Evolutionary conservation across 1,284 basidiomycete genomes (phyloP).

Genomic region (Exsudoporus floridanus): DNA sequence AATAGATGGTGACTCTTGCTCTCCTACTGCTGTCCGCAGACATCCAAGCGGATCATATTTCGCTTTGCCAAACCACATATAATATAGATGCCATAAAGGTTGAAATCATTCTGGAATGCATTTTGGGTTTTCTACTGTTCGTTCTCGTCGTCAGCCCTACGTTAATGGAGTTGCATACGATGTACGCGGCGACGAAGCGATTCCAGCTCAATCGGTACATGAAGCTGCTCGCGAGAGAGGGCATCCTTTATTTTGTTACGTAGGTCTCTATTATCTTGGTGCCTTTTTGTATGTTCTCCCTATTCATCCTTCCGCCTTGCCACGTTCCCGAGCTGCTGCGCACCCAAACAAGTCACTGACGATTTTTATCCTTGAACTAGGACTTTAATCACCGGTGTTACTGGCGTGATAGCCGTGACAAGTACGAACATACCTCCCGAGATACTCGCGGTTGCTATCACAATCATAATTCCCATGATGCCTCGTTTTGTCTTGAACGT

Average conservation of each 20-base stretch:
- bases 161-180: background rate
- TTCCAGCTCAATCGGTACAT: slow-evolving; percentile 9
- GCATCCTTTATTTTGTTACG: slow-evolving; percentile 7
- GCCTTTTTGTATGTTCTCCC: background rate
- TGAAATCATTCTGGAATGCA: background rate
- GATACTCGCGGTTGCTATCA: background rate
- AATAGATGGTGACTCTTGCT: background rate
- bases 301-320: no score
- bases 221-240: slow-evolving; percentile 3
- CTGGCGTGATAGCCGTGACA: no score
- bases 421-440: no score
- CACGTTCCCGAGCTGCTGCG: no score
- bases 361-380: background rate
- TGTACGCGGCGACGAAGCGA: background rate
- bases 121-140: background rate
- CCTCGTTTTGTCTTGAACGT: background rate
- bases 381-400: background rate
- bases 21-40: background rate
- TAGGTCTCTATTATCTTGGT: background rate
- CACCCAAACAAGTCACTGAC: background rate
- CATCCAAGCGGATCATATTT: background rate
- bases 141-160: background rate
- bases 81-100: background rate
- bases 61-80: background rate
- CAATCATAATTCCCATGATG: background rate